Conservation (phyloP, 768 basidiomycete genomes). For the Termitomyces sp. region DNA sequence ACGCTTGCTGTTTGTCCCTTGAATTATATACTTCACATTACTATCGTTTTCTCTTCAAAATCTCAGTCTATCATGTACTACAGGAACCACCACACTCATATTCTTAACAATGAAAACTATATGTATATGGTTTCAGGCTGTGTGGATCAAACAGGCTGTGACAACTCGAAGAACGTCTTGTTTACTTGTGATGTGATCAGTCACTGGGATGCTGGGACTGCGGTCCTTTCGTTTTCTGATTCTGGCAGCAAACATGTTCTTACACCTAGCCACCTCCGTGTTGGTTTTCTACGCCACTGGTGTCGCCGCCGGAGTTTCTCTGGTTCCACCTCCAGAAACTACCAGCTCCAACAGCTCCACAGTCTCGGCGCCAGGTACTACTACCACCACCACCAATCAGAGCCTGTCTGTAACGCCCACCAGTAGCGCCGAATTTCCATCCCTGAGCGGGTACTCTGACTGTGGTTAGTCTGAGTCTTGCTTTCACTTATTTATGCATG, state of each 20-base stretch:
- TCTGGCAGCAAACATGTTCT: background rate
- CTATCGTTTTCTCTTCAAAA: background rate
- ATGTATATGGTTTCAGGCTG: background rate
- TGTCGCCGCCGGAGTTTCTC: conserved; percentile 9
- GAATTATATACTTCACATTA: background rate
- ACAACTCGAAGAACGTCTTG: background rate
- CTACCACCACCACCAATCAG: conserved; percentile 8
- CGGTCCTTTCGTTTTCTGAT: background rate
- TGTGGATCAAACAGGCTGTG: no score
- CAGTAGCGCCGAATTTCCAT: conserved; percentile 30
- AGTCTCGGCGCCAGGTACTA: conserved; percentile 2
- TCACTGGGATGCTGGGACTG: background rate
- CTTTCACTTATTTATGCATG: background rate
- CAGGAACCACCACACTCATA: background rate
- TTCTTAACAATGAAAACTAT: background rate
- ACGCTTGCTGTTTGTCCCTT: background rate
- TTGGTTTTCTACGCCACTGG: background rate
- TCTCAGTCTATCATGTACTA: background rate
- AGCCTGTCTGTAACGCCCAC: conserved; percentile 20
- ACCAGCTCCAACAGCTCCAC: conserved; percentile 6
- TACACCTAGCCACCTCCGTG: background rate
- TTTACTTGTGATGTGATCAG: background rate
- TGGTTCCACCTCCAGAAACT: conserved; percentile 12
- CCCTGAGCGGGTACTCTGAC: conserved; percentile 28
- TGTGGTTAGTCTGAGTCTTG: conserved; percentile 26